Conservation (phyloP, 805 yeast genomes). For the Myxozyma monticola region DNA sequence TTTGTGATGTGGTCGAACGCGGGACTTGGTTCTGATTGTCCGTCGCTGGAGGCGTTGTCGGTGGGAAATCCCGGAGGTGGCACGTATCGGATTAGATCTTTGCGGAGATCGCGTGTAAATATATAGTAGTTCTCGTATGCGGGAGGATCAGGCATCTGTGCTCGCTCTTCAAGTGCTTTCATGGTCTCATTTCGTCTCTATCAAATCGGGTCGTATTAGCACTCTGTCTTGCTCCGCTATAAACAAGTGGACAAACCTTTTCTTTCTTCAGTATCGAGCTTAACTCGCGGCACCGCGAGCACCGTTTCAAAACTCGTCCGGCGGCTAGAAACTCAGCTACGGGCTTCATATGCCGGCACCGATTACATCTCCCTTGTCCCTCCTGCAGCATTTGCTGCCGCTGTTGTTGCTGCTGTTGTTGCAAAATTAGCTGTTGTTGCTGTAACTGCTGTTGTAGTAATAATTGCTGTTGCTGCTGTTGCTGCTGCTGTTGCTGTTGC, state of each 20-base stretch:
- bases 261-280: conserved; percentile 15
- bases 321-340: background rate
- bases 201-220: background rate
- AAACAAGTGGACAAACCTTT: conserved; percentile 2
- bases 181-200: conserved; percentile 6
- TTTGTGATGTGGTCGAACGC: conserved; percentile 6
- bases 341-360: conserved; percentile 15
- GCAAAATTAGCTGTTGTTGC: background rate
- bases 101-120: conserved; percentile 14
- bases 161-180: conserved; percentile 4
- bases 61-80: background rate
- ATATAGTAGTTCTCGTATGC: conserved; percentile 11
- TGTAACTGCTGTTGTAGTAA: conserved; percentile 7
- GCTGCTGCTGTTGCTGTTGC: background rate
- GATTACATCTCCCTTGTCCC: conserved; percentile 7
- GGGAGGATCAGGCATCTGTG: conserved; percentile 4
- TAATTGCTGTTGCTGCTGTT: background rate
- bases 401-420: background rate
- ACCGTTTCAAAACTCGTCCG: conserved; percentile 6
- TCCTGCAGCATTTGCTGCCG: background rate
- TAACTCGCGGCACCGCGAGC: conserved; percentile 10
- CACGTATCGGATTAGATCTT: conserved; percentile 5
- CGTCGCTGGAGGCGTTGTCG: background rate
- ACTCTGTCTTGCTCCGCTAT: background rate
- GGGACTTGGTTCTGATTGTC: background rate